Percentiles rank a stretch among this genome's conserved stretches.
Evolutionary conservation across 2,329 filamentous ascomycete species (phyloP).

Genomic region (Exophiala alcalophila): DNA sequence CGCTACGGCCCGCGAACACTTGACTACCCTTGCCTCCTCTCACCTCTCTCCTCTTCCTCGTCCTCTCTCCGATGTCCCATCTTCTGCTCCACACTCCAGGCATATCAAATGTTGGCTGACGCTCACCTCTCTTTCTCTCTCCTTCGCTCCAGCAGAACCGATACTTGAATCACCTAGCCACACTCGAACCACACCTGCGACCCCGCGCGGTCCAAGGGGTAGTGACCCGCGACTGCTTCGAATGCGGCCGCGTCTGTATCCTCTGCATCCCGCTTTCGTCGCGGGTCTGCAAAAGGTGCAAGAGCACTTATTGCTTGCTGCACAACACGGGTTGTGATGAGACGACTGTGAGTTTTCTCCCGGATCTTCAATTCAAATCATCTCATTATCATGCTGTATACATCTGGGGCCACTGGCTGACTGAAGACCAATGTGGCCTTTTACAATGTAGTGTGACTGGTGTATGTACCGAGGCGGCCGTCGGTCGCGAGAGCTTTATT

Average conservation of each 20-base stretch:
- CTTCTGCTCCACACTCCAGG: too few relatives aligned
- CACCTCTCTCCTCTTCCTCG: not conserved
- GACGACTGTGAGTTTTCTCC: conserved; percentile 44
- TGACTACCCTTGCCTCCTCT: not conserved
- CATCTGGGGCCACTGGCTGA: not conserved
- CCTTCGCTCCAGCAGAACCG: conserved; percentile 3
- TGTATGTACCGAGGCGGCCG: conserved; percentile 28
- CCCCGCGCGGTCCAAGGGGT: conserved; percentile 37
- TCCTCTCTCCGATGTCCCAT: conserved; percentile 1
- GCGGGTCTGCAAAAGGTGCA: conserved; percentile 67
- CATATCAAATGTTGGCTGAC: conserved; percentile 2
- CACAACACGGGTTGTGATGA: conserved; percentile 78
- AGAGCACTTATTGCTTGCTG: conserved; percentile 75
- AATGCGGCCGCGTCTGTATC: conserved; percentile 72
- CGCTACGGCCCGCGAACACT: not conserved
- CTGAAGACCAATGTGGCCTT: conserved; percentile 4
- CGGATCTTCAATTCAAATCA: conserved; percentile 1
- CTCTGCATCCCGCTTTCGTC: conserved; percentile 72
- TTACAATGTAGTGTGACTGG: conserved; percentile 31
- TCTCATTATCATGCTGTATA: too few relatives aligned
- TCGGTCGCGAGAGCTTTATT: conserved; percentile 23
- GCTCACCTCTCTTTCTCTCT: conserved; percentile 7
- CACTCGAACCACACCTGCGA: conserved; percentile 5
- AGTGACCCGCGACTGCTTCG: conserved; percentile 73
- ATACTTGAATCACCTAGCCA: too few relatives aligned